These are phyloP conservation scores for Fusarium tupiense DNA, from an alignment of 2,329 filamentous ascomycete species.

Conservation along the genomic window DNA sequence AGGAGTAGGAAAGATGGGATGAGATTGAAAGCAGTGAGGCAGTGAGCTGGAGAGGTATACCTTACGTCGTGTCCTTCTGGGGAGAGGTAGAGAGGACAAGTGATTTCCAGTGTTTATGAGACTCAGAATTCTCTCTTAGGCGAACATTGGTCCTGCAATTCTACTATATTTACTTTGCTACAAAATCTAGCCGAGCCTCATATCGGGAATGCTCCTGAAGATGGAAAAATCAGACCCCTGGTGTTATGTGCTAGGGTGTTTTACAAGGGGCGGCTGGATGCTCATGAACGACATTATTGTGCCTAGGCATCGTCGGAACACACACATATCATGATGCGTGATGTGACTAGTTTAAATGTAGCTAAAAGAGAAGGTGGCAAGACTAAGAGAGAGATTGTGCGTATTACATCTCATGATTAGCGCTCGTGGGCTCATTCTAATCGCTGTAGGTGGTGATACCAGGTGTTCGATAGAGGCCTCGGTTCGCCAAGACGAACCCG, in stretches of 20 bases:
- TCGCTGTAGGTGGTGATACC: slow-evolving; percentile 15
- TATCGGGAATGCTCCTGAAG: slow-evolving; percentile 1
- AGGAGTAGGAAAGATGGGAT: slow-evolving; percentile 14
- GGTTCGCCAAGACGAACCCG: slow-evolving; percentile 18
- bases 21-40: slow-evolving; percentile 7
- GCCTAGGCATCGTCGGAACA: not conserved
- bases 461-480: slow-evolving; percentile 28
- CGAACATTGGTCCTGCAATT: slow-evolving; percentile 50
- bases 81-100: slow-evolving; percentile 26
- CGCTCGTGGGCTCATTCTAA: slow-evolving; percentile 3
- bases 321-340: slow-evolving; percentile 13
- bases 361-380: slow-evolving; percentile 3
- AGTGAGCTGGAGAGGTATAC: slow-evolving; percentile 32
- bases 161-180: slow-evolving; percentile 36
- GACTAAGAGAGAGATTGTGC: not conserved
- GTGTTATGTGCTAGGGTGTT: slow-evolving; percentile 17
- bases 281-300: slow-evolving; percentile 12
- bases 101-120: slow-evolving; percentile 45
- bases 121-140: slow-evolving; percentile 50
- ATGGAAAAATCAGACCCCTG: slow-evolving; percentile 18
- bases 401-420: not conserved
- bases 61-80: slow-evolving; percentile 28
- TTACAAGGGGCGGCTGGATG: slow-evolving; percentile 15
- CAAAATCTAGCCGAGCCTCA: not conserved
- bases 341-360: not conserved